Evolutionary conservation across 2,329 filamentous ascomycete species (phyloP).

Genomic region (Alternaria angustiovoidea): DNA sequence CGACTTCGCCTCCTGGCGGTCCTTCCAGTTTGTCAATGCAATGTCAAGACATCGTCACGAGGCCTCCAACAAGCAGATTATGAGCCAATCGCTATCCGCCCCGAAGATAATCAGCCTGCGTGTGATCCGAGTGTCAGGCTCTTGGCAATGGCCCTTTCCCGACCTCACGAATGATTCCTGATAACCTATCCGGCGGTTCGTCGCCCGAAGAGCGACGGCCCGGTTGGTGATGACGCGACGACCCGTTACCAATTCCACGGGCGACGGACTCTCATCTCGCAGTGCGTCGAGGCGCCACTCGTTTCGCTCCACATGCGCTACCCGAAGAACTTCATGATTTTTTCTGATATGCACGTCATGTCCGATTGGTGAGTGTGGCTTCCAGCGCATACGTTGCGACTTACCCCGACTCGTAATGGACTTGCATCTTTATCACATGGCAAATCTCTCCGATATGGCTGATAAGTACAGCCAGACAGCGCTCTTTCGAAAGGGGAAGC

Average conservation of each 20-base stretch:
- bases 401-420: not conserved
- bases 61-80: conserved; percentile 2
- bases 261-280: not conserved
- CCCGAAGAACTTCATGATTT: not conserved
- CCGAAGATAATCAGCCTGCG: conserved; percentile 10
- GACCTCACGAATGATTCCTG: conserved; percentile 6
- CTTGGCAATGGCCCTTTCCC: conserved; percentile 8
- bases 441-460: not conserved
- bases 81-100: conserved; percentile 22
- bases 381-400: not conserved
- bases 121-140: conserved; percentile 9
- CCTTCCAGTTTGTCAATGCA: conserved; percentile 5
- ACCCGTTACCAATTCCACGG: not conserved
- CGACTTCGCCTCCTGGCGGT: conserved; percentile 4
- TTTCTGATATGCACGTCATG: not conserved
- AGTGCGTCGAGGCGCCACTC: conserved; percentile 2
- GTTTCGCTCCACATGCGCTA: conserved; percentile 1
- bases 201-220: conserved; percentile 22
- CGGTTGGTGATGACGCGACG: conserved; percentile 17
- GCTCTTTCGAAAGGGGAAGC: not conserved
- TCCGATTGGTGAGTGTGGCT: not conserved
- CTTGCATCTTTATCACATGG: not conserved
- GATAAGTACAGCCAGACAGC: not conserved
- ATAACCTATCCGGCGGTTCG: conserved; percentile 12
- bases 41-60: conserved; percentile 27